Evolutionary conservation across 805 yeast genomes (phyloP), one percentile per base, ranked within the genome.

Genomic region (Ascoidea tarda): DNA sequence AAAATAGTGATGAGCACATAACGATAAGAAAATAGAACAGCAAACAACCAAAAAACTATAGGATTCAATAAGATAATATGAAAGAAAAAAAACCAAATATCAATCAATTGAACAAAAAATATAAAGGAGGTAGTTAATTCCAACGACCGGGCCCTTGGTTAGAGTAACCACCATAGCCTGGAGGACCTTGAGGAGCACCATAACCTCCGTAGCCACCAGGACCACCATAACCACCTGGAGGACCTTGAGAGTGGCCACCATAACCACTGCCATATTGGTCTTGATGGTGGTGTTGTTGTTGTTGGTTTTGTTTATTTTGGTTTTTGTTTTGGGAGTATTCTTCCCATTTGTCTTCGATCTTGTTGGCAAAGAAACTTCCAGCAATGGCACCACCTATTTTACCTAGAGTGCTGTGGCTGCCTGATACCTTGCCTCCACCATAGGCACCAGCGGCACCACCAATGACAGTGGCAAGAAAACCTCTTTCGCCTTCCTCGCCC

Each of bases 361-460:
- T 75, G 66, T 77, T 72, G 49, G 79, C 82, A 31, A 70, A 69
- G 52, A 76, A 57, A 6, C 81, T 82, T 63, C 83, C 83, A 33
- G 70, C 75, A 54, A 78, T 54, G 47, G 78, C 81, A 63, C 83
- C 84, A 33, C 70, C 71, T 53, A 75, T 63, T 49, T 73, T 72
- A 50, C 77, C 76, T 31, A 76, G 55, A 16, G 66, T 67, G 38
- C 71, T 63, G 64, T 72, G 76, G 33, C 72, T 71, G 48, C 72
- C 67, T 12, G 72, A 46, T 21, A 21, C 3, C 57, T 73, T 71
- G 32, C 71, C 64, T 56, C 81, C 81, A 59, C 75, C 79, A 57
- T 63, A 69, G 28, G 77, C 81, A 63, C 81, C 81, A 48, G 75
- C 77, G 53, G 72, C 71, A 57, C 77, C 80, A 59, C 82, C 81